phyloP scores from a whole-genome alignment of 805 yeast species.

The Schizosaccharomyces japonicus region DNA sequence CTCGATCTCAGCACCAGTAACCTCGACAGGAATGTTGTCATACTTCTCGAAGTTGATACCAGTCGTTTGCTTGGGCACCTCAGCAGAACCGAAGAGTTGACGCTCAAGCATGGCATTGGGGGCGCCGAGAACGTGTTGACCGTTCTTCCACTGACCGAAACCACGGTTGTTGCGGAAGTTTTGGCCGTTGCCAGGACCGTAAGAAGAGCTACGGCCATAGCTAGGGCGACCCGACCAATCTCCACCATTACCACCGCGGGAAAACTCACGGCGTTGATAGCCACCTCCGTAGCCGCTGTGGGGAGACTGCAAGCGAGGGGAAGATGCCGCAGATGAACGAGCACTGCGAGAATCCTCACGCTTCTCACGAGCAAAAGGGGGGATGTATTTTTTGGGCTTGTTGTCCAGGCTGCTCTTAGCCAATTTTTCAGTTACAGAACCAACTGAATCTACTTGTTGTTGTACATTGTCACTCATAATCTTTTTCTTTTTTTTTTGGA shows the following conservation, averaged over 20 bases:
- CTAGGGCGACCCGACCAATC: constrained; percentile 10
- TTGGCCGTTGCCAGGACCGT: constrained; percentile 13
- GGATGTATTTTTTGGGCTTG: constrained; percentile 1
- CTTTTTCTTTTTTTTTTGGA: not conserved
- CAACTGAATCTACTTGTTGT: constrained; percentile 4
- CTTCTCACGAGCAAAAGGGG: constrained; percentile 7
- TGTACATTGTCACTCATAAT: constrained; percentile 4
- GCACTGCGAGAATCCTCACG: not conserved
- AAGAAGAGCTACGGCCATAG: constrained; percentile 9
- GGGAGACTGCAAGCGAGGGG: not conserved
- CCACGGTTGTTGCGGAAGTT: constrained; percentile 14
- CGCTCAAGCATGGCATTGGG: constrained; percentile 45
- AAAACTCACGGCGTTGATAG: constrained; percentile 6
- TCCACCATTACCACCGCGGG: constrained; percentile 8
- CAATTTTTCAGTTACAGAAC: constrained; percentile 3
- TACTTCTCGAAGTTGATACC: constrained; percentile 97
- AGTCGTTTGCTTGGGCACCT: constrained; percentile 41
- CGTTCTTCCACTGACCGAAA: constrained; percentile 59
- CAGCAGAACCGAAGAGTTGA: constrained; percentile 68
- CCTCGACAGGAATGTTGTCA: constrained; percentile 97
- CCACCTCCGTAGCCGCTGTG: constrained; percentile 6
- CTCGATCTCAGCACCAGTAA: constrained; percentile 88
- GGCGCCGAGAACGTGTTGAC: constrained; percentile 66
- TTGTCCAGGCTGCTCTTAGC: not conserved
- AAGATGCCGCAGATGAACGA: not conserved